Conservation (phyloP, 208 protist genomes). For the Leishmania tropica region DNA sequence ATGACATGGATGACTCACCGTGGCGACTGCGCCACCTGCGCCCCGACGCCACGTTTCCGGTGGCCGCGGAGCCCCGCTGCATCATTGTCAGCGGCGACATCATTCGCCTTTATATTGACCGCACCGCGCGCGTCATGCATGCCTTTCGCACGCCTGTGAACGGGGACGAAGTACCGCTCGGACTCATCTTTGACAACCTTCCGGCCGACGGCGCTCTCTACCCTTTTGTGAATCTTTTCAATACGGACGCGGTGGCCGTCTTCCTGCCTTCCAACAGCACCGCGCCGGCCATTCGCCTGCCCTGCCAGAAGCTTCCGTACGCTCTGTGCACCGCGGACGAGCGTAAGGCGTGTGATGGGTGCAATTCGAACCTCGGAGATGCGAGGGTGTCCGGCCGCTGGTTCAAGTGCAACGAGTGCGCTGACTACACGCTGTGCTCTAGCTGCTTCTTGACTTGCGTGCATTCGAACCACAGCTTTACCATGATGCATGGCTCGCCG, state of each 20-base stretch:
- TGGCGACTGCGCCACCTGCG: slow-evolving; percentile 84
- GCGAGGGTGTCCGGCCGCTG: slow-evolving; percentile 48
- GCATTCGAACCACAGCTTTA: slow-evolving; percentile 89
- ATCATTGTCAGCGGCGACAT: slow-evolving; percentile 91
- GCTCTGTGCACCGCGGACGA: slow-evolving; percentile 48
- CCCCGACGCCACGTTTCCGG: slow-evolving; percentile 54
- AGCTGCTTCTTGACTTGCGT: slow-evolving; percentile 77
- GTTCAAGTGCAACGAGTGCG: slow-evolving; percentile 93
- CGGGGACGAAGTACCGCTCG: slow-evolving; percentile 73
- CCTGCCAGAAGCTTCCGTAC: slow-evolving; percentile 77
- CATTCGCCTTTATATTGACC: slow-evolving; percentile 83
- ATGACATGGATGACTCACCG: slow-evolving; percentile 88
- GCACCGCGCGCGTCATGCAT: slow-evolving; percentile 73
- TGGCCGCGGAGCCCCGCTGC: slow-evolving; percentile 76
- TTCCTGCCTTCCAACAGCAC: slow-evolving; percentile 68
- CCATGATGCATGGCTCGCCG: slow-evolving; percentile 67
- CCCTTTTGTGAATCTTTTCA: slow-evolving; percentile 90
- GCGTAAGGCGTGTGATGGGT: slow-evolving; percentile 76
- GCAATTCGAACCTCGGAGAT: slow-evolving; percentile 59
- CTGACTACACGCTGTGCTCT: slow-evolving; percentile 85
- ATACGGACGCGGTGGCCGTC: slow-evolving; percentile 88
- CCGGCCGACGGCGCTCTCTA: slow-evolving; percentile 61
- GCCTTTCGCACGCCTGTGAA: slow-evolving; percentile 85
- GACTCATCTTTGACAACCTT: slow-evolving; percentile 85
- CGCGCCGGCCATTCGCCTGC: slow-evolving; percentile 59